Evolutionary conservation across 1,284 basidiomycete genomes (phyloP).

Genomic region (Marasmius oreades): DNA sequence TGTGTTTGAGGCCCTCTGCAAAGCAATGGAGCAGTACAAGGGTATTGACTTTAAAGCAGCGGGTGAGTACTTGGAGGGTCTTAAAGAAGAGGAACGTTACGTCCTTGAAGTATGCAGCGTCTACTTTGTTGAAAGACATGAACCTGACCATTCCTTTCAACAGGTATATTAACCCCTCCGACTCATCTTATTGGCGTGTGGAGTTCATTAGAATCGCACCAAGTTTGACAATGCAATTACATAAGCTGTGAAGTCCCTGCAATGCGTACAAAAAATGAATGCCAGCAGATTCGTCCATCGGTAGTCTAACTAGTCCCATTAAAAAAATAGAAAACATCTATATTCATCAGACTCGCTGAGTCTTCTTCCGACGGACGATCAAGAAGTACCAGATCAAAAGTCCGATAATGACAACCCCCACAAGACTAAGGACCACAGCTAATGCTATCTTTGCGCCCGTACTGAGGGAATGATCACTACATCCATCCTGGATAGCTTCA

Average conservation of each 20-base stretch:
- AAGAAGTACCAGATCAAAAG: slow-evolving; percentile 44
- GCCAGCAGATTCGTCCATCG: too few relatives aligned
- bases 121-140: too few relatives aligned
- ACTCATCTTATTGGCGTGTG: too few relatives aligned
- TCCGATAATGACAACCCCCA: slow-evolving; percentile 53
- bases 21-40: slow-evolving; percentile 71
- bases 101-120: slow-evolving; percentile 79
- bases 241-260: too few relatives aligned
- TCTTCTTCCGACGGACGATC: not conserved
- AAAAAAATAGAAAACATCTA: too few relatives aligned
- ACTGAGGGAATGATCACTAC: slow-evolving; percentile 46
- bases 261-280: too few relatives aligned
- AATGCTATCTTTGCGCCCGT: slow-evolving; percentile 68
- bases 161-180: slow-evolving; percentile 1
- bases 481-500: slow-evolving; percentile 55
- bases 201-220: too few relatives aligned
- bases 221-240: too few relatives aligned
- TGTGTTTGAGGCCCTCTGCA: slow-evolving; percentile 89
- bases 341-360: not conserved
- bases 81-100: slow-evolving; percentile 98
- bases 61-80: slow-evolving; percentile 80
- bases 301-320: too few relatives aligned
- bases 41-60: slow-evolving; percentile 68
- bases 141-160: not conserved
- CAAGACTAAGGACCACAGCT: slow-evolving; percentile 60